Percentiles rank a stretch among this genome's conserved stretches.
Evolutionary conservation across 2,329 filamentous ascomycete species (phyloP).

Genomic region (Fusarium newnesense): DNA sequence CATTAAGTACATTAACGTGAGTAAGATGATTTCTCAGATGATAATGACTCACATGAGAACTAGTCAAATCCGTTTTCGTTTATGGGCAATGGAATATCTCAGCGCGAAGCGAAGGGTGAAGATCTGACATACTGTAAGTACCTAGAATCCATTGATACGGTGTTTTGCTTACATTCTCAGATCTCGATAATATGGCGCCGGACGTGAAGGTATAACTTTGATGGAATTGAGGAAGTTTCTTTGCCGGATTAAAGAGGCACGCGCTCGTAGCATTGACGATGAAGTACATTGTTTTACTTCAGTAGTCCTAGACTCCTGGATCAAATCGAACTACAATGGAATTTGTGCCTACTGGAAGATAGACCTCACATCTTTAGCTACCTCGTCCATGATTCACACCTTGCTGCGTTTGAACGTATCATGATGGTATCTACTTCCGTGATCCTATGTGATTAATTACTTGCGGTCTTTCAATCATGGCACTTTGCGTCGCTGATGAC

Average conservation of each 20-base stretch:
- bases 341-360: no score
- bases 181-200: neutral
- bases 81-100: neutral
- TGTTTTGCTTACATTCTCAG: neutral
- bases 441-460: neutral
- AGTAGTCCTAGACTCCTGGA: no score
- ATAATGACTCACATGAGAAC: accelerated
- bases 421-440: neutral
- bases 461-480: no score
- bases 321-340: no score
- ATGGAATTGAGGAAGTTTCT: neutral
- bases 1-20: neutral
- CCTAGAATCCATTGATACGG: no score
- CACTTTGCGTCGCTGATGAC: no score
- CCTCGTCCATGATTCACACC: no score
- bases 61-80: neutral
- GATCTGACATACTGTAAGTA: neutral
- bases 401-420: no score
- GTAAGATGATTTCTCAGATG: accelerated
- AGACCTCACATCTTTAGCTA: no score
- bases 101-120: neutral
- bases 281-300: no score
- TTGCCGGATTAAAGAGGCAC: no score
- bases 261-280: no score
- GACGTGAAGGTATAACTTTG: neutral